Evolutionary conservation across 2,329 filamentous ascomycete genomes (phyloP).

Genomic region (Fonsecaea monophora): DNA sequence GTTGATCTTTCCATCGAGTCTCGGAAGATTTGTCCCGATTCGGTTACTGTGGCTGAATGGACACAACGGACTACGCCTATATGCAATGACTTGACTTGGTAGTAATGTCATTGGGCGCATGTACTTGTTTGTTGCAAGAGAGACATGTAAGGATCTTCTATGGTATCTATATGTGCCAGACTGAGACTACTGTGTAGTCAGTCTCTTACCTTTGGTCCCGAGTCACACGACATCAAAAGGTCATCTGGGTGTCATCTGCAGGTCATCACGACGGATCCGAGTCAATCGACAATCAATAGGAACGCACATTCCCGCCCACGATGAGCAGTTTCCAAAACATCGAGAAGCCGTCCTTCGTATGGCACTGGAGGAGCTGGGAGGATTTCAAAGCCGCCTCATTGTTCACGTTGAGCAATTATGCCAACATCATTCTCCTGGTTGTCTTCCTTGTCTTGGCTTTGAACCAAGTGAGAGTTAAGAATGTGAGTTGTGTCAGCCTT

Average conservation of each 20-base stretch:
- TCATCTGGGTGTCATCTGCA: constrained; percentile 11
- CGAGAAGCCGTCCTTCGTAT: constrained; percentile 34
- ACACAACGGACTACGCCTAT: neutral
- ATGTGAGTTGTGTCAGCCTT: constrained; percentile 16
- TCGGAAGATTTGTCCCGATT: neutral
- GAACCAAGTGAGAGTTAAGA: constrained; percentile 28
- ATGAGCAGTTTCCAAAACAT: constrained; percentile 42
- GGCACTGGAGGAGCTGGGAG: constrained; percentile 36
- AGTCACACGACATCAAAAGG: constrained; percentile 18
- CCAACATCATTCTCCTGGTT: constrained; percentile 34
- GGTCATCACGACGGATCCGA: neutral
- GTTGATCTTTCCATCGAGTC: neutral
- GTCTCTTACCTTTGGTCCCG: neutral
- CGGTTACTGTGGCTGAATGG: neutral
- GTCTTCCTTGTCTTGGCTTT: constrained; percentile 31
- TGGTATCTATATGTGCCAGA: neutral
- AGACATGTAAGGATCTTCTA: neutral
- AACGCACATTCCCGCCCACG: neutral
- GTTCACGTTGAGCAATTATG: constrained; percentile 37
- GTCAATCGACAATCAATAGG: neutral
- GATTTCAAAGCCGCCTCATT: constrained; percentile 32
- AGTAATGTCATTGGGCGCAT: constrained; percentile 13
- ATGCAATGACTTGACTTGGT: neutral
- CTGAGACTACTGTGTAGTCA: neutral
- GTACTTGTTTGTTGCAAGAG: neutral